Percentiles rank a stretch among this genome's conserved stretches.
These are phyloP conservation scores for Mariannaea sp. DNA, from an alignment of 2,329 filamentous ascomycete species.

Conservation along the genomic window DNA sequence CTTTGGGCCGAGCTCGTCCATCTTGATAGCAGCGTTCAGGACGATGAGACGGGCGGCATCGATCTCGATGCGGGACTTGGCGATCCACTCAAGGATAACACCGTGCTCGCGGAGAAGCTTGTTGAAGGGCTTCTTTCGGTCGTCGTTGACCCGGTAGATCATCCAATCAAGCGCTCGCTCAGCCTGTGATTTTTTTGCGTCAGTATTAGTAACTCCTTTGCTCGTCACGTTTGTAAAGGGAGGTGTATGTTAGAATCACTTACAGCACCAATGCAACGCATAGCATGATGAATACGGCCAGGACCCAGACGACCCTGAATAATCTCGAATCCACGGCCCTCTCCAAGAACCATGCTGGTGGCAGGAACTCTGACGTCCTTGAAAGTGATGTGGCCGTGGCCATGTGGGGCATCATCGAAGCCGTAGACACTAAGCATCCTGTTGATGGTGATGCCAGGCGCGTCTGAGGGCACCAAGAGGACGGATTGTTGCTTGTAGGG, in stretches of 20 bases:
- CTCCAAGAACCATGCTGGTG: slow-evolving; percentile 84
- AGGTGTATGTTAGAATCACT: slow-evolving; percentile 37
- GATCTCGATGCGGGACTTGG: slow-evolving; percentile 89
- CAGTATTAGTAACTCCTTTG: neutral
- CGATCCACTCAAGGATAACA: slow-evolving; percentile 93
- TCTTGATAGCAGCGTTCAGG: slow-evolving; percentile 92
- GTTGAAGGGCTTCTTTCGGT: slow-evolving; percentile 87
- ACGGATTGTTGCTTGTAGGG: slow-evolving; percentile 92
- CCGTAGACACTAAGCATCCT: slow-evolving; percentile 94
- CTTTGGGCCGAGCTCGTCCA: slow-evolving; percentile 89
- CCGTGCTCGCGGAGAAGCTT: slow-evolving; percentile 87
- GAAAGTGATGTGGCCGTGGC: slow-evolving; percentile 92
- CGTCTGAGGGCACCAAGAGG: slow-evolving; percentile 79
- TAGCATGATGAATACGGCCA: slow-evolving; percentile 96
- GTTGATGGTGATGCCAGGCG: slow-evolving; percentile 87
- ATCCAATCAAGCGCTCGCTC: slow-evolving; percentile 94
- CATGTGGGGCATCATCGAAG: slow-evolving; percentile 97
- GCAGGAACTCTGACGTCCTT: slow-evolving; percentile 86
- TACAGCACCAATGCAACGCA: slow-evolving; percentile 88
- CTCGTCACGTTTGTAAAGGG: neutral
- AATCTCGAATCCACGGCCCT: slow-evolving; percentile 95
- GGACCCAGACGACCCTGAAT: slow-evolving; percentile 96
- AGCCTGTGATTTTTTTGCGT: slow-evolving; percentile 51
- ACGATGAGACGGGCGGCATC: slow-evolving; percentile 89
- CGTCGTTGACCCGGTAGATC: slow-evolving; percentile 92